Conservation (phyloP, 768 basidiomycete genomes). For the Dioszegia aurantiaca region DNA sequence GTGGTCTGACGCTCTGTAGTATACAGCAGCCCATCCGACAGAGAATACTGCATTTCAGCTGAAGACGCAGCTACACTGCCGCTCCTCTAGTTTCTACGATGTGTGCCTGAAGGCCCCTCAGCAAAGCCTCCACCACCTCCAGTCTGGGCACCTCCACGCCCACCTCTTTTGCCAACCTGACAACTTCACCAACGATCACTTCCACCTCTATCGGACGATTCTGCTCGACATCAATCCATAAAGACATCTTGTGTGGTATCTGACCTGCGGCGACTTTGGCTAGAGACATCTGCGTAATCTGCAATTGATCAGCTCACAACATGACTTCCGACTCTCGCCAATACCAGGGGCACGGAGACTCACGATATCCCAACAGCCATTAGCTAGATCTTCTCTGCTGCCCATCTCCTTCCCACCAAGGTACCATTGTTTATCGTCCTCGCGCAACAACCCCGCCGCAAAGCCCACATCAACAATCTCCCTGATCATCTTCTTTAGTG, state of each 20-base stretch:
- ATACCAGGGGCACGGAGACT: no score
- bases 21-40: no score
- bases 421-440: conserved; percentile 29
- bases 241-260: conserved; percentile 38
- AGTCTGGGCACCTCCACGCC: conserved; percentile 28
- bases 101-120: conserved; percentile 37
- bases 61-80: no score
- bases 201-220: conserved; percentile 45
- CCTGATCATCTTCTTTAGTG: conserved; percentile 29
- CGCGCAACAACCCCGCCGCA: conserved; percentile 31
- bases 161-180: conserved; percentile 27
- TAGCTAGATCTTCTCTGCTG: conserved; percentile 12
- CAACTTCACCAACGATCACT: conserved; percentile 38
- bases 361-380: conserved; percentile 28
- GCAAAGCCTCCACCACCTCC: conserved; percentile 31
- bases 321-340: no score
- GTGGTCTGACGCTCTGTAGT: no score
- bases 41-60: no score
- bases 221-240: conserved; percentile 44
- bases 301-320: background rate
- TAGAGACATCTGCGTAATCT: conserved; percentile 12
- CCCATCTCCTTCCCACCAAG: conserved; percentile 27
- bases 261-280: conserved; percentile 12
- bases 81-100: conserved; percentile 7
- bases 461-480: conserved; percentile 44